Base-by-base conservation (phyloP, 2,329 filamentous ascomycete species). In the Clathrospora elynae region DNA sequence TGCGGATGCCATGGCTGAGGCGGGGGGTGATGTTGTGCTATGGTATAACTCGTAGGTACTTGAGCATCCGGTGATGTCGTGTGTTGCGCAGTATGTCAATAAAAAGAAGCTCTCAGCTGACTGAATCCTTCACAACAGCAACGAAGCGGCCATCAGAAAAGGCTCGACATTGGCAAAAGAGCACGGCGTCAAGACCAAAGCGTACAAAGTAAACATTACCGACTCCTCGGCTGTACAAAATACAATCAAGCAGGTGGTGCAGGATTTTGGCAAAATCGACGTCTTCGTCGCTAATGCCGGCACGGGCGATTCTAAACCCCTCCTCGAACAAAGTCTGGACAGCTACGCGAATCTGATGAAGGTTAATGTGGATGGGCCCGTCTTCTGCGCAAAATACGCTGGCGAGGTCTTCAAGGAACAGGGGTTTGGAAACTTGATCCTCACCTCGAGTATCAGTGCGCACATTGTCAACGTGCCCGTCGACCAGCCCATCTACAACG, bases 381-480 rank as follows among this genome's bases (percentile, higher is more conserved):
- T 74, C 17, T 73, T 66, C 55, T 72, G 68, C 44, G 70, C 73
- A 29, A 73, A 74, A 42, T 72, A 65, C 45, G 71, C 66, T 0
- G 73, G 73, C 14, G 55, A 60, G 5, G 57, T 73, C 1, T 75
- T 74, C 66, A 71, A 72, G 46, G 54, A 58, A 17, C 72, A 75
- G 34, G 71, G 71, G 3, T 72, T 67, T 10, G 83, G 83, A 19
- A 81, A 77, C 50, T 75, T 86, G 56, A 78, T 86, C 66, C 82
- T 85, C 59, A 86, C 83, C 2, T 76, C 81, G 2, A 78, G 74
- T 40, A 86, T 92, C 83, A 87, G 83, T 23, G 87, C 86, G 43
- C 82, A 82, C 68, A 83, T 91, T 52, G 87, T 90, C 76, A 91
- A 92, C 78, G 90, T 86, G 71, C 88, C 83, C 3, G 80, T 85